Conservation (phyloP, 768 basidiomycete species). For the Leccinum pellstonianum region DNA sequence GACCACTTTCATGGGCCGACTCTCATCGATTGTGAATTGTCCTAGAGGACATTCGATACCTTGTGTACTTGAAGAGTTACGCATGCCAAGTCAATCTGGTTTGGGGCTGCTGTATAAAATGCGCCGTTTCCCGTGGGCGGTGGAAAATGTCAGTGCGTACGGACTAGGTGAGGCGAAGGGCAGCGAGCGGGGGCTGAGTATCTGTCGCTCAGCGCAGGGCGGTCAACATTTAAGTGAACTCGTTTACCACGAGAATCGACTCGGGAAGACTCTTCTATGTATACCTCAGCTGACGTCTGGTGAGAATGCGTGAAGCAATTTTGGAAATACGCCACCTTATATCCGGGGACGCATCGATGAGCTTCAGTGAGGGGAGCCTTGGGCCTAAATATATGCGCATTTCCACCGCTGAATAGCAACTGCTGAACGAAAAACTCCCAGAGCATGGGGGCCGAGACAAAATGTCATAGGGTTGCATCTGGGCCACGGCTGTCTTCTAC, state of each 20-base stretch:
- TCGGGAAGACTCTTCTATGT: not conserved
- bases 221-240: not conserved
- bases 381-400: constrained; percentile 44
- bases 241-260: not conserved
- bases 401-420: constrained; percentile 70
- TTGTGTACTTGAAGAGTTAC: not conserved
- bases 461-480: too few relatives aligned
- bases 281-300: not conserved
- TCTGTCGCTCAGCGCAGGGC: not conserved
- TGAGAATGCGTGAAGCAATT: not conserved
- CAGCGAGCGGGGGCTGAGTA: not conserved
- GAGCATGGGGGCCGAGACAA: too few relatives aligned
- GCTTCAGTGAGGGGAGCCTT: constrained; percentile 31
- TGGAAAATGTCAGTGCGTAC: not conserved
- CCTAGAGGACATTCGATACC: not conserved
- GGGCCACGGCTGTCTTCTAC: too few relatives aligned
- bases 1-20: not conserved
- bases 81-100: not conserved
- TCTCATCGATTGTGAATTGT: not conserved
- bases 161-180: not conserved
- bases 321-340: constrained; percentile 42
- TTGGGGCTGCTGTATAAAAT: not conserved
- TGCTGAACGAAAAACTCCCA: constrained; percentile 62
- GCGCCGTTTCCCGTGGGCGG: not conserved
- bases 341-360: constrained; percentile 49